These are phyloP conservation scores for Pythium phragmitis DNA, from an alignment of 352 stramenopile species.

Conservation along the genomic window DNA sequence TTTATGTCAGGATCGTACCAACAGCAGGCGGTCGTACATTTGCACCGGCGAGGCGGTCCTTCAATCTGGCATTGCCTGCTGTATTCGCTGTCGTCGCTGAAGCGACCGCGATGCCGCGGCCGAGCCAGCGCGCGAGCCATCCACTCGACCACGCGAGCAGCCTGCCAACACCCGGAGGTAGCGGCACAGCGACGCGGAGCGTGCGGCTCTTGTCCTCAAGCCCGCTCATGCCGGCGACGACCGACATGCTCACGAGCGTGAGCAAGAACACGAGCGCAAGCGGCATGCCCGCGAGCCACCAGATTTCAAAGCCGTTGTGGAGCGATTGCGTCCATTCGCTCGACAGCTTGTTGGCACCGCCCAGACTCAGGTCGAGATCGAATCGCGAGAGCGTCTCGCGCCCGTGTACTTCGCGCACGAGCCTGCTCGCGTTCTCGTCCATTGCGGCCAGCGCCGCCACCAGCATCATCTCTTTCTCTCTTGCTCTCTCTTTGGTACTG, in stretches of 20 bases:
- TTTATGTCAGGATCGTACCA: not conserved
- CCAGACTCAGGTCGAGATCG: slow-evolving; percentile 28
- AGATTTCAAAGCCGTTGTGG: slow-evolving; percentile 86
- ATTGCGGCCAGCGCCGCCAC: slow-evolving; percentile 34
- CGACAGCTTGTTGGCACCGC: slow-evolving; percentile 2
- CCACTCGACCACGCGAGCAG: slow-evolving; percentile 1
- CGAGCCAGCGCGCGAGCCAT: slow-evolving; percentile 11
- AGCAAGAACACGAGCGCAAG: slow-evolving; percentile 69
- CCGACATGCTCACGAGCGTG: slow-evolving; percentile 71
- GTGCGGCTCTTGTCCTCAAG: slow-evolving; percentile 46
- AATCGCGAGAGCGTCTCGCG: slow-evolving; percentile 57
- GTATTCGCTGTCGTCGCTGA: not conserved
- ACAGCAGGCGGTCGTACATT: slow-evolving; percentile 9
- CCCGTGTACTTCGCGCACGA: slow-evolving; percentile 54
- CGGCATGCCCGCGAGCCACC: slow-evolving; percentile 82
- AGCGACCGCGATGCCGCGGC: slow-evolving; percentile 1
- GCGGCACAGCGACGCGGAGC: slow-evolving; percentile 24
- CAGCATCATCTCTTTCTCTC: slow-evolving; percentile 14
- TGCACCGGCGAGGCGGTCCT: slow-evolving; percentile 14
- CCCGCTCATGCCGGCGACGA: slow-evolving; percentile 53
- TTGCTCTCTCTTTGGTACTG: not conserved
- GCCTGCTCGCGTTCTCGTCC: slow-evolving; percentile 69
- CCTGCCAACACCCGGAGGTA: slow-evolving; percentile 20
- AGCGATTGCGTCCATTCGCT: slow-evolving; percentile 48
- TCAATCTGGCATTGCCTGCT: not conserved